Evolutionary conservation across 2,329 filamentous ascomycete species (phyloP), one percentile per base, ranked within the genome.

Genomic region (Scedosporium dehoogii): DNA sequence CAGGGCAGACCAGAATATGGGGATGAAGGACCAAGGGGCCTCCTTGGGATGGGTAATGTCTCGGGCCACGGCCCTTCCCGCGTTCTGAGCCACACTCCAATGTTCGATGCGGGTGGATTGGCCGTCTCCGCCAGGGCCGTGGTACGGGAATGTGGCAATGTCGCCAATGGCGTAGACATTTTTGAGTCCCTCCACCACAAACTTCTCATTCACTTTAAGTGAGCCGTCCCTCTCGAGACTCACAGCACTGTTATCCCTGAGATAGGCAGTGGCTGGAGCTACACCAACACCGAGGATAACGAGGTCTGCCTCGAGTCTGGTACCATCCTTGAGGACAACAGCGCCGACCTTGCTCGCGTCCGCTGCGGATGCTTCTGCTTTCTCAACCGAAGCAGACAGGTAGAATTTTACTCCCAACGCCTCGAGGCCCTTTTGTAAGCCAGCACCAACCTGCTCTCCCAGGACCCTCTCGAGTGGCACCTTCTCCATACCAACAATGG

Each of bases 81-180:
- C 81, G 70, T 97, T 97, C 71, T 97, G 94, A 4, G 94, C 94
- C 2, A 99, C 94, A 75, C 97, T 93, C 94, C 94, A 99, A 73
- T 99, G 94, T 79, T 99, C 94, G 71, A 97, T 97, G 66, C 94
- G 88, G 0, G 89, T 85, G 18, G 82, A 81, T 55, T 81, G 81
- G 65, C 90, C 91, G 16, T 88, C 82, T 27, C 91, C 88, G 25
- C 90, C 92, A 0, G 94, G 94, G 1, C 94, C 94, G 73, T 91
- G 83, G 78, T 99, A 99, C 0, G 94, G 94, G 74, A 91, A 97
- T 0, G 90, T 92, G 12, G 94, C 92, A 65, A 99, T 97, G 72
- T 99, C 94, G 60, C 93, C 93, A 65, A 99, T 85, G 14, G 94
- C 94, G 71, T 90, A 99, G 60, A 97, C 92, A 67, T 93, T 89